Percentiles rank a stretch among this genome's conserved stretches.
phyloP scores from a whole-genome alignment of 192 early-diverging fungal genomes.

The Coemansia javaensis region DNA sequence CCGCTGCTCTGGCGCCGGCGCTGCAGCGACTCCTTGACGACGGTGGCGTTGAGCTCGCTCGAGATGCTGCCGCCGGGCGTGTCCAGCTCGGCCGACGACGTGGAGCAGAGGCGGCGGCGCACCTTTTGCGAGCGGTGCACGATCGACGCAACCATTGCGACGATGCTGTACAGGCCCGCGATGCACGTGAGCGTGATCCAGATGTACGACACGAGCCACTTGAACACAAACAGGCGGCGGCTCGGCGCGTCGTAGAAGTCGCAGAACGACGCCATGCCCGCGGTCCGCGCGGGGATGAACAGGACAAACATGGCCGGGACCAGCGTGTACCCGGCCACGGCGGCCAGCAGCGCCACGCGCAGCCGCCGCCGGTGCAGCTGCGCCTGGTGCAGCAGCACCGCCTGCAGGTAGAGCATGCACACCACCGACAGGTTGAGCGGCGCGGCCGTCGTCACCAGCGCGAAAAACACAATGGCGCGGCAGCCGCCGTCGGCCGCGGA shows the following conservation, averaged over 20 bases:
- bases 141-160: constrained; percentile 5
- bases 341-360: background rate
- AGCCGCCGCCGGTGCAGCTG: constrained; percentile 6
- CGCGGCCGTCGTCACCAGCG: constrained; percentile 6
- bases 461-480: constrained; percentile 16
- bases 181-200: constrained; percentile 14
- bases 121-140: background rate
- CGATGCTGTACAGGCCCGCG: constrained; percentile 18
- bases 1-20: constrained; percentile 13
- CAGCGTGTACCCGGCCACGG: background rate
- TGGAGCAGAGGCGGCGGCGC: background rate
- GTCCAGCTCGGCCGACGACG: background rate
- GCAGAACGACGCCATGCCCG: constrained; percentile 23
- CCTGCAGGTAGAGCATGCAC: constrained; percentile 34
- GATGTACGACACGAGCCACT: constrained; percentile 40
- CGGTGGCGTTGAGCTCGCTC: background rate
- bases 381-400: constrained; percentile 18
- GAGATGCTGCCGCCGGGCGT: background rate
- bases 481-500: constrained; percentile 4
- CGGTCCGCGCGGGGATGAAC: constrained; percentile 9
- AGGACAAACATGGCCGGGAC: constrained; percentile 17
- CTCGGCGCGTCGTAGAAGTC: constrained; percentile 10
- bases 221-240: constrained; percentile 22
- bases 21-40: constrained; percentile 10
- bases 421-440: constrained; percentile 29